A percentile compares a stretch with the other conserved stretches of the same genome.
phyloP scores from a whole-genome alignment of 2,329 filamentous ascomycete species.

The Colletotrichum orchidophilum region DNA sequence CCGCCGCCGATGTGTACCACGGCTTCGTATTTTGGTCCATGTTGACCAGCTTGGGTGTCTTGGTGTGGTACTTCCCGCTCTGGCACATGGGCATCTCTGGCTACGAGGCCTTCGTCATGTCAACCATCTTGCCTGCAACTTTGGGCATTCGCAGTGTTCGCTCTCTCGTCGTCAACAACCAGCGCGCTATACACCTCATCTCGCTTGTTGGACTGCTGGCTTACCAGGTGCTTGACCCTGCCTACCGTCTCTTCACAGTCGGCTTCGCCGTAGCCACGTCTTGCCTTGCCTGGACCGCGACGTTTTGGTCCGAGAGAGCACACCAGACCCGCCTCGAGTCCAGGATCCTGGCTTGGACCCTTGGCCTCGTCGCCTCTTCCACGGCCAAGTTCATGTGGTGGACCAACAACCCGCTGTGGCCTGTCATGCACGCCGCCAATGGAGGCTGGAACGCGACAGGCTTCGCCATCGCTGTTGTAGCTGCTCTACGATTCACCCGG shows the following conservation, averaged over 20 bases:
- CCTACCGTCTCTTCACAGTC: constrained; percentile 80
- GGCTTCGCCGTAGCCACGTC: constrained; percentile 83
- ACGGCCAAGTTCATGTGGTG: constrained; percentile 91
- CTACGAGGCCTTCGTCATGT: constrained; percentile 90
- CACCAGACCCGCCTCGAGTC: constrained; percentile 82
- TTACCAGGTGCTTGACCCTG: constrained; percentile 79
- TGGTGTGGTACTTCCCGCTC: constrained; percentile 97
- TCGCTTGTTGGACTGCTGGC: constrained; percentile 83
- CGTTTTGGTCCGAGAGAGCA: constrained; percentile 79
- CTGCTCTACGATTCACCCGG: constrained; percentile 80
- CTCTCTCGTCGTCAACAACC: constrained; percentile 72
- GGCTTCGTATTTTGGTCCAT: constrained; percentile 97
- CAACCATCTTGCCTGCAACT: constrained; percentile 81
- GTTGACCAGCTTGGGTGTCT: constrained; percentile 86
- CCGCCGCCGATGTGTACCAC: constrained; percentile 88
- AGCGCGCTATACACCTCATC: constrained; percentile 77
- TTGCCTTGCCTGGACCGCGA: constrained; percentile 85
- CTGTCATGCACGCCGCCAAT: constrained; percentile 87
- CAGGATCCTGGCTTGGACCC: constrained; percentile 80
- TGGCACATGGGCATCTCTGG: constrained; percentile 99
- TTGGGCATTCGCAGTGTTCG: constrained; percentile 78
- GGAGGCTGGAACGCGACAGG: constrained; percentile 93
- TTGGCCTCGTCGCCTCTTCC: constrained; percentile 86
- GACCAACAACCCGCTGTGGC: constrained; percentile 98
- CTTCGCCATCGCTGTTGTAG: constrained; percentile 77